Evolutionary conservation across 495 filamentous ascomycete genomes (phyloP).

Genomic region (Penicillium ucsense): DNA sequence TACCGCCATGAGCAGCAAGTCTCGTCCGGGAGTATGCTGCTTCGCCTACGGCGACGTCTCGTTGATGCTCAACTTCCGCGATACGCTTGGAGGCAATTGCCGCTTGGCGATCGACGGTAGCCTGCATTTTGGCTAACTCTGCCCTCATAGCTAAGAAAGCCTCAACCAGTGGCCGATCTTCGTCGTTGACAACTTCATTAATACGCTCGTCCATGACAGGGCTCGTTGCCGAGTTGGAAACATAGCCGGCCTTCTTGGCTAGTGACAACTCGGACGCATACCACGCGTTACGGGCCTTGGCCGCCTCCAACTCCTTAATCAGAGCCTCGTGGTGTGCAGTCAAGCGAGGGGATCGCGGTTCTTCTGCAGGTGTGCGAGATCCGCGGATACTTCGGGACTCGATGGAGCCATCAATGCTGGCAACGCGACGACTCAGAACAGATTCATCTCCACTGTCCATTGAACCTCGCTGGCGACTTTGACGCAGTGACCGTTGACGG

Average conservation of each 20-base stretch:
- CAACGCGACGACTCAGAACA: conserved; percentile 27
- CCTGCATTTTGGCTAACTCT: conserved; percentile 68
- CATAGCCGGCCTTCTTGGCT: conserved; percentile 80
- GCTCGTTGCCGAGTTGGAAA: conserved; percentile 58
- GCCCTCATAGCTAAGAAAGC: conserved; percentile 83
- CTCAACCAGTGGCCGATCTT: conserved; percentile 86
- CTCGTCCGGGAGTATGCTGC: conserved; percentile 92
- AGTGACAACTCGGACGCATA: conserved; percentile 90
- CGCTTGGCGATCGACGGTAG: conserved; percentile 76
- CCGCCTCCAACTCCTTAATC: conserved; percentile 71
- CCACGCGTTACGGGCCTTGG: conserved; percentile 86
- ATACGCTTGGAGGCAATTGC: conserved; percentile 76
- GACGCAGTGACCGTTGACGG: conserved; percentile 35
- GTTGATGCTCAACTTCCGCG: conserved; percentile 84
- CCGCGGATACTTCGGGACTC: conserved; percentile 33
- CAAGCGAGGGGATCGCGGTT: conserved; percentile 35
- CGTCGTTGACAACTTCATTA: conserved; percentile 71
- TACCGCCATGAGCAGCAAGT: conserved; percentile 71
- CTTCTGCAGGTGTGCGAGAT: conserved; percentile 30
- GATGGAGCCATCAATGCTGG: conserved; percentile 35
- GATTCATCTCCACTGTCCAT: conserved; percentile 40
- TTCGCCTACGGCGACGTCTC: conserved; percentile 85
- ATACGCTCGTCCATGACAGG: conserved; percentile 67
- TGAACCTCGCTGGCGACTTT: conserved; percentile 33
- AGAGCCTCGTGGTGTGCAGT: conserved; percentile 45